Evolutionary conservation across 768 basidiomycete genomes (phyloP), one percentile per base, ranked within the genome.

Genomic region (Kwoniella sp.): DNA sequence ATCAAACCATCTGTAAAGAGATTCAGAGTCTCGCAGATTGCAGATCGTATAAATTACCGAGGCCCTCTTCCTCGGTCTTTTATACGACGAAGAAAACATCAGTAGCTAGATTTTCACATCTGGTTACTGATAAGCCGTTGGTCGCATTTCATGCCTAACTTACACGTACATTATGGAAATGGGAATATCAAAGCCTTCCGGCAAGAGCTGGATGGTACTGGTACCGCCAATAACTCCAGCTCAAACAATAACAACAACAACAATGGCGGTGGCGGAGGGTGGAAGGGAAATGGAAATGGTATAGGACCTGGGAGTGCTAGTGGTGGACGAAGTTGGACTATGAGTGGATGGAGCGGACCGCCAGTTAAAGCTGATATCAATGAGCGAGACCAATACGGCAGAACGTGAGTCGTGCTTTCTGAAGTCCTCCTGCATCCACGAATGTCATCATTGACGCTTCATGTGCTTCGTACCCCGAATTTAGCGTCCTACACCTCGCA

Each of bases 401-500:
- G 79, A 55, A 78, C 79, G 76, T 77, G 64, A 64, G 72, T 72
- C 7, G 4, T 24, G 9, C 53, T 21, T 33, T 33, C 51, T 21
- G 6, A 7, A 24, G 12, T 25, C 13, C 7, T 52, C 8, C 51
- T 25, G 53, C 13, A 4, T 33, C 8, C 19, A 30, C 36, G n/a
- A 6, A 55, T 44, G 17, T 15, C 17, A 5, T 24, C 24, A 24
- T 9, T 49, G 25, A 22, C 48, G 5, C 21, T 22, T n/a, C 13
- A n/a, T n/a, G n/a, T n/a, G n/a, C n/a, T 22, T 24, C 30, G 33
- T 48, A 10, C 56, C 7, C 13, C 21, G 36, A 1, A 6, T 82
- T 88, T 61, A 89, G 90, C 0, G 88, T 89, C 0, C 84, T 96
- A 10, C 94, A 97, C 74, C 85, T 92, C 40, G 89, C 89, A 0